Evolutionary conservation across 1,284 basidiomycete species (phyloP).

Genomic region (Pascua guehoae): DNA sequence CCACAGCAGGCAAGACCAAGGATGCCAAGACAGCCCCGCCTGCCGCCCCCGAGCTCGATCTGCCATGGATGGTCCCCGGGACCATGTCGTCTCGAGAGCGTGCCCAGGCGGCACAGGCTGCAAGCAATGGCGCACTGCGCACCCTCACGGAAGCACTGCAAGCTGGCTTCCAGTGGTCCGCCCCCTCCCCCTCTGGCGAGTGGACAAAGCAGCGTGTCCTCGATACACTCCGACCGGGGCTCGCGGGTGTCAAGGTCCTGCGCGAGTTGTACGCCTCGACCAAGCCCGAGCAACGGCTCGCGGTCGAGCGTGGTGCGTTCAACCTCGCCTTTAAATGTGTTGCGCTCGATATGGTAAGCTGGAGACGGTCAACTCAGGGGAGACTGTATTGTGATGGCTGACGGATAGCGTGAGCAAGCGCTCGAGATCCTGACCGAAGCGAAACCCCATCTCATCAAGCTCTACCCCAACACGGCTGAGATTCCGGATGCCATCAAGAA

Average conservation of each 20-base stretch:
- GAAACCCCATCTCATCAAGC: conserved; percentile 17
- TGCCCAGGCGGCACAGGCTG: conserved; percentile 10
- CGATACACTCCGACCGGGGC: conserved; percentile 6
- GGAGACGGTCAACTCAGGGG: too few species aligned
- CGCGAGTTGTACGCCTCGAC: conserved; percentile 19
- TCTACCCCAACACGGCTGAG: conserved; percentile 19
- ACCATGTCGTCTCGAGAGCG: conserved; percentile 10
- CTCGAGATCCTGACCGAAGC: conserved; percentile 20
- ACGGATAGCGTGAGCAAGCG: conserved; percentile 19
- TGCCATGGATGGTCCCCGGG: conserved; percentile 8
- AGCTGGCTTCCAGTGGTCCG: conserved; percentile 6
- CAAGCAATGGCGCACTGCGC: conserved; percentile 7
- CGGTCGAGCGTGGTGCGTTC: conserved; percentile 29
- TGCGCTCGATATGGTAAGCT: conserved; percentile 32
- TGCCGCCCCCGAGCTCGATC: neutral
- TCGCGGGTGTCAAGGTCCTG: conserved; percentile 20
- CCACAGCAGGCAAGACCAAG: too few species aligned
- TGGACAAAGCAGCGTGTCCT: conserved; percentile 1
- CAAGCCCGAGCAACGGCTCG: conserved; percentile 19
- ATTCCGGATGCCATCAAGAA: neutral
- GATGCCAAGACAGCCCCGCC: too few species aligned
- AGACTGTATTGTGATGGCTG: neutral
- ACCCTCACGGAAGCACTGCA: conserved; percentile 3
- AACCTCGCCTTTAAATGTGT: conserved; percentile 22
- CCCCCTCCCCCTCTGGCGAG: neutral